These are phyloP conservation scores for Halophytophthora batemanensis DNA, from an alignment of 352 stramenopile species.

Conservation along the genomic window DNA sequence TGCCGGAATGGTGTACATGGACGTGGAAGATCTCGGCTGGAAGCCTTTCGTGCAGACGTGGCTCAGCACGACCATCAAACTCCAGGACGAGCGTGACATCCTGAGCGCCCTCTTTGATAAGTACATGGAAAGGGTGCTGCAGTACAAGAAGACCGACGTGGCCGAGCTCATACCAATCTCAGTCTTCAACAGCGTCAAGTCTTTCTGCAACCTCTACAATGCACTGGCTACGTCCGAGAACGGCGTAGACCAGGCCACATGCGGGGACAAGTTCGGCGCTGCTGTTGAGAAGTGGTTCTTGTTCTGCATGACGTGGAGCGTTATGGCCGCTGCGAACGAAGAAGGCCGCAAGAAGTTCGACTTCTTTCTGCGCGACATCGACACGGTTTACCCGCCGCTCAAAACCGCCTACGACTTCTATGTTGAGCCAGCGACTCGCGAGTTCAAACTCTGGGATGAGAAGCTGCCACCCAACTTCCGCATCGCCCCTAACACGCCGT, in stretches of 20 bases:
- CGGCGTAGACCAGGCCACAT: slow-evolving; percentile 55
- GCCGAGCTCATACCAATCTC: slow-evolving; percentile 77
- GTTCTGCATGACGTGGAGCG: slow-evolving; percentile 84
- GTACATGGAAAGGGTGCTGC: slow-evolving; percentile 72
- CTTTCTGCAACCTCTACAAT: slow-evolving; percentile 87
- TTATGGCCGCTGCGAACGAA: slow-evolving; percentile 85
- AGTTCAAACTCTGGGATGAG: slow-evolving; percentile 87
- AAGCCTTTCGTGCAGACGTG: slow-evolving; percentile 76
- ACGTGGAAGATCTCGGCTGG: slow-evolving; percentile 81
- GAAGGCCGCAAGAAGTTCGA: slow-evolving; percentile 83
- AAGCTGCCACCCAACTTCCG: slow-evolving; percentile 75
- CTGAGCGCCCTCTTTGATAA: slow-evolving; percentile 75
- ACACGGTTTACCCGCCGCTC: slow-evolving; percentile 89
- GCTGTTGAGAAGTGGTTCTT: slow-evolving; percentile 84
- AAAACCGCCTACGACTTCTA: slow-evolving; percentile 94
- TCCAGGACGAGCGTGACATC: slow-evolving; percentile 66
- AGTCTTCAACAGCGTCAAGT: slow-evolving; percentile 79
- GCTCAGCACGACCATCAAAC: slow-evolving; percentile 56
- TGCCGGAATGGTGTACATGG: slow-evolving; percentile 94
- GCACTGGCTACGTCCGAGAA: slow-evolving; percentile 67
- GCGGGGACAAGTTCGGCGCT: slow-evolving; percentile 64
- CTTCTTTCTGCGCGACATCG: slow-evolving; percentile 89
- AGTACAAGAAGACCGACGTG: slow-evolving; percentile 62
- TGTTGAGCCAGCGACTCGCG: slow-evolving; percentile 70
- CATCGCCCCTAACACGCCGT: slow-evolving; percentile 65